Conservation (phyloP, 2,329 filamentous ascomycete genomes). For the Fusarium armeniacum region DNA sequence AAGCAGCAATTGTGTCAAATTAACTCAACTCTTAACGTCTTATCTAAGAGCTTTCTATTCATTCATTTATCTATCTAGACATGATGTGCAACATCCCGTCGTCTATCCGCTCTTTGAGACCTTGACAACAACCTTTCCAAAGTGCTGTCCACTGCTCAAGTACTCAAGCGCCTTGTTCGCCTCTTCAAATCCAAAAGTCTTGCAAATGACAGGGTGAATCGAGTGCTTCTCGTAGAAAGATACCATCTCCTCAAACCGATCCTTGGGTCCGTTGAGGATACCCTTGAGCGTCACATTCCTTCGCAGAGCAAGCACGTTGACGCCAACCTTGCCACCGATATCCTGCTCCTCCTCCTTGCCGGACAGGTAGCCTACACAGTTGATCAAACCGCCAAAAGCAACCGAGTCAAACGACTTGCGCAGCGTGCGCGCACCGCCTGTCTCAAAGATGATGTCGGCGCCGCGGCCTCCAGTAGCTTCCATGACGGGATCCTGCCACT, state of each 20-base stretch:
- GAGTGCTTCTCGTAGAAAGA: constrained; percentile 59
- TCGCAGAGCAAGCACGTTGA: constrained; percentile 68
- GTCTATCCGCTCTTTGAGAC: constrained; percentile 50
- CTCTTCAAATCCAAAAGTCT: constrained; percentile 62
- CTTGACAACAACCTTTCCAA: constrained; percentile 69
- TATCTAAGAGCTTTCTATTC: neutral
- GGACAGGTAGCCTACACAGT: constrained; percentile 64
- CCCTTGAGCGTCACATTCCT: constrained; percentile 65
- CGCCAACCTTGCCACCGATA: constrained; percentile 61
- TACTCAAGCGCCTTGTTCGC: constrained; percentile 66
- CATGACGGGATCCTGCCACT: constrained; percentile 66
- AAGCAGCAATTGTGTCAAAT: neutral
- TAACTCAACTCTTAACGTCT: neutral
- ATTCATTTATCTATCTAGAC: neutral
- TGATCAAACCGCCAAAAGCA: constrained; percentile 68
- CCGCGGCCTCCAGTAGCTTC: constrained; percentile 61
- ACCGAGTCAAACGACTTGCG: constrained; percentile 66
- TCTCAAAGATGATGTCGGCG: constrained; percentile 69
- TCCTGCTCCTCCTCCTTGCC: constrained; percentile 68
- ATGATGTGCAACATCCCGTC: neutral
- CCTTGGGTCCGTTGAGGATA: constrained; percentile 71
- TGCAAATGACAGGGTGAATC: constrained; percentile 64
- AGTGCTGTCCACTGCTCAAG: constrained; percentile 66
- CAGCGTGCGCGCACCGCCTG: constrained; percentile 66
- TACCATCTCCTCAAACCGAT: constrained; percentile 68